phyloP scores from a whole-genome alignment of 1,284 basidiomycete species.

The Papiliotrema laurentii region DNA sequence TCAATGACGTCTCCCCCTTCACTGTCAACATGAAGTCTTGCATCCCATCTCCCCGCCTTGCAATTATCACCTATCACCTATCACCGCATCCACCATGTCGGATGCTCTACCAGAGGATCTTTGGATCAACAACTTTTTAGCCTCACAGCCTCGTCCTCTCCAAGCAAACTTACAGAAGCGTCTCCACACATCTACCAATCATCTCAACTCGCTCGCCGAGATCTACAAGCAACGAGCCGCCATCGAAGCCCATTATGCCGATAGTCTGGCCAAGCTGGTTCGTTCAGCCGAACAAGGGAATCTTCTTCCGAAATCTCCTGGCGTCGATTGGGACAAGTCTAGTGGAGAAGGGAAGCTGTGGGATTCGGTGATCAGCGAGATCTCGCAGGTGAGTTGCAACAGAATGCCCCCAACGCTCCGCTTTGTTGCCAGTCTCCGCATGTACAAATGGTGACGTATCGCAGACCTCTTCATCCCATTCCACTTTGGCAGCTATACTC shows the following conservation, averaged over 20 bases:
- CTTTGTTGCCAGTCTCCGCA: not conserved
- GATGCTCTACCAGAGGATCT: slow-evolving; percentile 37
- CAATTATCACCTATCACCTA: no score
- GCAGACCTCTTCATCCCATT: slow-evolving; percentile 41
- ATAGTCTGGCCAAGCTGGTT: slow-evolving; percentile 50
- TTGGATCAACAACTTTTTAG: slow-evolving; percentile 38
- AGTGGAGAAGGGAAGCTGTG: slow-evolving; percentile 39
- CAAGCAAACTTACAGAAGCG: slow-evolving; percentile 34
- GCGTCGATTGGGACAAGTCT: slow-evolving; percentile 34
- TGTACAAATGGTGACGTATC: not conserved
- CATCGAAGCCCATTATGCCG: slow-evolving; percentile 52
- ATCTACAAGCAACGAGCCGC: slow-evolving; percentile 51
- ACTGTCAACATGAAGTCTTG: not conserved
- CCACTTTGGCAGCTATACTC: slow-evolving; percentile 31
- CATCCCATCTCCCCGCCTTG: no score
- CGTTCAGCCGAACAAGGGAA: slow-evolving; percentile 39
- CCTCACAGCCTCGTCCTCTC: slow-evolving; percentile 33
- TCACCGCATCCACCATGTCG: slow-evolving; percentile 18
- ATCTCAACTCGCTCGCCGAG: slow-evolving; percentile 48
- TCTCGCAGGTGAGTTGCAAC: slow-evolving; percentile 41
- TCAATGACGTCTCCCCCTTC: not conserved
- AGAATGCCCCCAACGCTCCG: no score
- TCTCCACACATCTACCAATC: slow-evolving; percentile 35
- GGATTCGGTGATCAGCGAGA: slow-evolving; percentile 39
- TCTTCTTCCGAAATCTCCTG: slow-evolving; percentile 31